These are phyloP conservation scores for Aleurites moluccanus DNA, from an alignment of 441 rosid species.

Conservation along the genomic window DNA sequence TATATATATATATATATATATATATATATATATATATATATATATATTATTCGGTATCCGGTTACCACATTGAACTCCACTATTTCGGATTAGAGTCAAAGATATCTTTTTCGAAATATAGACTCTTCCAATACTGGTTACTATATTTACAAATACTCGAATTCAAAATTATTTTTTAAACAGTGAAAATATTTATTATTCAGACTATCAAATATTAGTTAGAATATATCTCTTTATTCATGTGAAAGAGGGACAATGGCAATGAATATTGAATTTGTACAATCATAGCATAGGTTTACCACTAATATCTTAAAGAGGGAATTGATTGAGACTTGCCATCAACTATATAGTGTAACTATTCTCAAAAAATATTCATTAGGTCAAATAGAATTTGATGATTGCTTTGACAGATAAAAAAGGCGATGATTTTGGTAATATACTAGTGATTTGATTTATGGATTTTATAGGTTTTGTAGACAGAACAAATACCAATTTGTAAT, in stretches of 20 bases:
- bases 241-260: conserved; percentile 14
- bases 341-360: neutral
- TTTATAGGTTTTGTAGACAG: conserved; percentile 6
- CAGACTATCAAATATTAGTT: too few relatives aligned
- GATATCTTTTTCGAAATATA: too few relatives aligned
- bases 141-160: too few relatives aligned
- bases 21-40: too few relatives aligned
- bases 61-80: too few relatives aligned
- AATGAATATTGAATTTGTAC: conserved; percentile 21
- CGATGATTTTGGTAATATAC: conserved; percentile 6
- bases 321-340: conserved; percentile 28
- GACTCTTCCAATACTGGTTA: too few relatives aligned
- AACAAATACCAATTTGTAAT: conserved; percentile 12
- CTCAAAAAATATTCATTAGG: neutral
- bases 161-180: too few relatives aligned
- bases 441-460: neutral
- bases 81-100: too few relatives aligned
- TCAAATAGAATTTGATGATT: neutral
- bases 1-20: too few relatives aligned
- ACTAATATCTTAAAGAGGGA: conserved; percentile 1
- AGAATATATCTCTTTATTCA: conserved; percentile 16
- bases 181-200: too few relatives aligned
- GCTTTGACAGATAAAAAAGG: neutral
- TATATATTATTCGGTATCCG: too few relatives aligned
- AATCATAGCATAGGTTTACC: conserved; percentile 19